phyloP scores from a whole-genome alignment of 345 rosid genomes.

The Cochlearia excelsa region DNA sequence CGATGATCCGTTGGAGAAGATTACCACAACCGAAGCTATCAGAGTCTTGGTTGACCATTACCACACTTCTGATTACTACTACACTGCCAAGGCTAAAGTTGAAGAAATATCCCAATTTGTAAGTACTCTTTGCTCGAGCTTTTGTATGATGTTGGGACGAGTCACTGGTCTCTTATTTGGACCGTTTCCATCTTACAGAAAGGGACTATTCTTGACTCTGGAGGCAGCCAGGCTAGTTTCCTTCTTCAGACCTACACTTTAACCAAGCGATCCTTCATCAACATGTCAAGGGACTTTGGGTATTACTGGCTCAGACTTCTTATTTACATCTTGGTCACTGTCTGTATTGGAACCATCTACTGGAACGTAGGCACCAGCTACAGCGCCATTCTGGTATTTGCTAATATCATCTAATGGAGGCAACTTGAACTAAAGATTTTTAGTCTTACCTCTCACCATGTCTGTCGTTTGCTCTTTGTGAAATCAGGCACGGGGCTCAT shows the following conservation, averaged over 20 bases:
- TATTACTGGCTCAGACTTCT: constrained; percentile 95
- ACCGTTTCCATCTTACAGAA: constrained; percentile 46
- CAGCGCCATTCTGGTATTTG: constrained; percentile 73
- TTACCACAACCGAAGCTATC: constrained; percentile 83
- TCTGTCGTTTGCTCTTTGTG: constrained; percentile 9
- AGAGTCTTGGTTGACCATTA: constrained; percentile 58
- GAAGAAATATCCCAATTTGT: constrained; percentile 85
- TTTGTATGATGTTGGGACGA: constrained; percentile 4
- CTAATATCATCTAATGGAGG: constrained; percentile 8
- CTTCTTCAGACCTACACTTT: constrained; percentile 70
- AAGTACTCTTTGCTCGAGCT: constrained; percentile 35
- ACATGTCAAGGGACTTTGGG: constrained; percentile 97
- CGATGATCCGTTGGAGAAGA: constrained; percentile 83
- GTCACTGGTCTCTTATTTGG: constrained; percentile 2
- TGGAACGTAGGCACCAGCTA: constrained; percentile 79
- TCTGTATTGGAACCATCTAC: constrained; percentile 93
- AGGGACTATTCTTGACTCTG: constrained; percentile 84
- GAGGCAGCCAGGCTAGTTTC: constrained; percentile 97
- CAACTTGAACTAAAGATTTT: not conserved
- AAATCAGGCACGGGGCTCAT: constrained; percentile 82
- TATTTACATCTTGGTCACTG: constrained; percentile 69
- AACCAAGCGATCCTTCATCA: constrained; percentile 82
- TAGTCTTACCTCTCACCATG: constrained; percentile 14
- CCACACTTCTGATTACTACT: constrained; percentile 61
- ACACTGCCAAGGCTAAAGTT: constrained; percentile 61